Percentiles rank a stretch among this genome's conserved stretches.
Evolutionary conservation across 2,329 filamentous ascomycete genomes (phyloP).

Genomic region (Neopestalotiopsis rosae): DNA sequence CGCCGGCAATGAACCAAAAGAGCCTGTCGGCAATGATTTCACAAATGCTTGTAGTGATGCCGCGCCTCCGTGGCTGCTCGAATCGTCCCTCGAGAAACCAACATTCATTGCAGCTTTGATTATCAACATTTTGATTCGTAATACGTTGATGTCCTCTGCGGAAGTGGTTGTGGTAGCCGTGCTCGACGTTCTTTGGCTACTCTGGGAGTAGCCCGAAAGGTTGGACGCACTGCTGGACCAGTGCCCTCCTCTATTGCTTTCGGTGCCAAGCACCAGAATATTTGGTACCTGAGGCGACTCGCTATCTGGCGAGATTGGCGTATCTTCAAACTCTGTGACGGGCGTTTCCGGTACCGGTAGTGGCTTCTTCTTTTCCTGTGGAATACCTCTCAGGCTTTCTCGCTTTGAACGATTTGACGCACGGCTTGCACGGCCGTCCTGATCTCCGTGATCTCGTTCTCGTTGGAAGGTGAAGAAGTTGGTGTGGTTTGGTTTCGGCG

Average conservation of each 20-base stretch:
- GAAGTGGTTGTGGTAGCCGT: constrained; percentile 74
- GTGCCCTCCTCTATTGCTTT: constrained; percentile 63
- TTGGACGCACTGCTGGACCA: constrained; percentile 86
- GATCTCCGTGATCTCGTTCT: constrained; percentile 52
- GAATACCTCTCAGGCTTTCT: constrained; percentile 55
- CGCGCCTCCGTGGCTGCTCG: constrained; percentile 50
- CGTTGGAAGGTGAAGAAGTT: constrained; percentile 65
- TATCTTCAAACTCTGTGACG: constrained; percentile 94
- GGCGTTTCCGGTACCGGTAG: constrained; percentile 80
- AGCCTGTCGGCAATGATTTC: constrained; percentile 74
- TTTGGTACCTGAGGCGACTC: constrained; percentile 79
- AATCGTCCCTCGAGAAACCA: constrained; percentile 71
- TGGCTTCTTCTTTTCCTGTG: constrained; percentile 55
- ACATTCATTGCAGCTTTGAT: constrained; percentile 86
- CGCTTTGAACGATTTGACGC: constrained; percentile 60
- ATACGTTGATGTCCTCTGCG: constrained; percentile 77
- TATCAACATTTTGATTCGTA: constrained; percentile 78
- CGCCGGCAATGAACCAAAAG: constrained; percentile 76
- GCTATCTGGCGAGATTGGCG: constrained; percentile 80
- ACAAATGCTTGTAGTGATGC: constrained; percentile 75
- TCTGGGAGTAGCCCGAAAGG: constrained; percentile 79
- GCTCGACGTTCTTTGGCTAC: constrained; percentile 68
- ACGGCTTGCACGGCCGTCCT: constrained; percentile 53
- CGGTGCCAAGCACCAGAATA: constrained; percentile 83
- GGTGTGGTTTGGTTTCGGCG: constrained; percentile 80